Evolutionary conservation across 176 grass and related monocot species (phyloP), one percentile per base, ranked within the genome.

Genomic region (Carex cristatella): DNA sequence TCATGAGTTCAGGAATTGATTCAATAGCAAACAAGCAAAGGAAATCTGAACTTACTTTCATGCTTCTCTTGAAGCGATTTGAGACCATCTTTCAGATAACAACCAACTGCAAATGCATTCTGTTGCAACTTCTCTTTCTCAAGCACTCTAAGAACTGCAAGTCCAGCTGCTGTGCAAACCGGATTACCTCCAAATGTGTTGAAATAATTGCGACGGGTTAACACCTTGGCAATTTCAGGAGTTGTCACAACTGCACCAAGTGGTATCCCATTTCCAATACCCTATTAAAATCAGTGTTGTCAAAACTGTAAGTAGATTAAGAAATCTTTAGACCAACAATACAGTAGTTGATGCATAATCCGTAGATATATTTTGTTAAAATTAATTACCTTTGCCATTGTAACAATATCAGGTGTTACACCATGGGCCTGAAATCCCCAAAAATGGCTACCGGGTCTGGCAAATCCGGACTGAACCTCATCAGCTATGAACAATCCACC

Each of bases 161-260:
- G 90, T 28, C 93, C 93, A 27, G 79, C 96, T 0, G 96, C 93
- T 0, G 91, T 95, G 88, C 93, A 98, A 5, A 92, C 4, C 0
- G 96, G 96, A 83, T 95, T 98, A 12, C 96, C 96, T 7, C 96
- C 96, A 46, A 98, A 98, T 31, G 96, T 98, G 83, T 98, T 98
- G 83, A 95, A 98, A 87, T 98, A 95, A 84, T 66, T 92, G 2
- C 93, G 86, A n/a, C 85, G 81, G 7, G 90, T 98, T 78, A 98
- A 87, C 44, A 94, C 93, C 61, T 88, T 80, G n/a, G 93, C 96
- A 79, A 98, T 92, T 88, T 98, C 93, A 68, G 88, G 85, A 67
- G 96, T 98, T 2, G 96, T 98, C 71, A 98, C 85, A 37, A 95
- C 96, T 64, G 96, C 96, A 54, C 96, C 96, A 5, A 98, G 83